Evolutionary conservation across 108 stramenopile species (phyloP), one percentile per base, ranked within the genome.

Genomic region (Nitzschia inconspicua): DNA sequence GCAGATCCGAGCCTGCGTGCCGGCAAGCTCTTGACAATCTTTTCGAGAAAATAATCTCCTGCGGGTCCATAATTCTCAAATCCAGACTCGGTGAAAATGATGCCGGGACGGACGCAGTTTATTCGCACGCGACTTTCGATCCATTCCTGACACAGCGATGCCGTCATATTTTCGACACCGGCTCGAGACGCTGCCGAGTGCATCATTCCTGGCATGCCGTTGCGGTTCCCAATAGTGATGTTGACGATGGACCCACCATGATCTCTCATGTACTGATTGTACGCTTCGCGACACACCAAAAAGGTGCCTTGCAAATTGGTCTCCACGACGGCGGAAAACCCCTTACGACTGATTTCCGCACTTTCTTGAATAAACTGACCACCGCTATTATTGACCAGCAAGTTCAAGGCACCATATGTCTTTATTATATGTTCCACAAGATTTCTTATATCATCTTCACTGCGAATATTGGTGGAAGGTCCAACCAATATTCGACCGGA

Each of bases 61-160:
- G 83, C 81, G 2, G 78, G 73, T 5, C 89, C 89, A 59, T 94
- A 94, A 44, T 90, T 90, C 34, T 82, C 69, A 59, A 86, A 87
- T 18, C 93, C 93, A 3, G 73, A 78, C 30, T 88, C 85, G 8
- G 93, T 94, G 47, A 63, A 94, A 19, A 94, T 83, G 26, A 91
- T 82, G 7, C 89, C 89, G 3, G 89, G 89, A 34, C 89, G 60
- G n/a, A 94, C 89, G 48, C 93, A 94, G 49, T 94, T 94, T 47
- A 94, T 68, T 20, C 93, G 60, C 1, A 94, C 87, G 3, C 65
- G 72, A 31, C 73, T 76, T 46, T 86, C 86, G 49, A 94, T 83
- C 93, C 93, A 94, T 75, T 94, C 93, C 24, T 75, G 73, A 44
- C 84, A 77, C 30, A 94, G 66, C 14, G 89, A 88, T 19, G 84